phyloP scores from a whole-genome alignment of 169 alveolate genomes.

The Hepatocystis sp. region DNA sequence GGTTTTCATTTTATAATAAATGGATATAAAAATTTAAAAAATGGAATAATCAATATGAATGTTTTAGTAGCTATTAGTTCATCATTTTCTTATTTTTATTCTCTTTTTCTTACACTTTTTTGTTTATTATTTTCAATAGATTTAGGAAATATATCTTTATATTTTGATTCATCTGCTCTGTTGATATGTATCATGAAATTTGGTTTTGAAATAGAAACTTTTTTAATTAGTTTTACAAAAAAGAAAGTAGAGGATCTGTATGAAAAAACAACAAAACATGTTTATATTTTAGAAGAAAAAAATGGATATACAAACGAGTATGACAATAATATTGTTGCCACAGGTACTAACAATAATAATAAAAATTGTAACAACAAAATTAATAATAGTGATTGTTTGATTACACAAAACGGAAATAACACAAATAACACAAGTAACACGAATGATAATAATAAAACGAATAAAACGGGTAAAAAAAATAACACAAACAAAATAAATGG shows the following conservation, averaged over 20 bases:
- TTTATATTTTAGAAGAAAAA: constrained; percentile 36
- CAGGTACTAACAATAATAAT: neutral
- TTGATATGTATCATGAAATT: constrained; percentile 57
- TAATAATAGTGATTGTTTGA: too few relatives aligned
- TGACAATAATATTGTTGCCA: neutral
- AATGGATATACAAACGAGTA: neutral
- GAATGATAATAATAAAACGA: too few relatives aligned
- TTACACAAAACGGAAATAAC: too few relatives aligned
- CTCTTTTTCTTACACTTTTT: constrained; percentile 35
- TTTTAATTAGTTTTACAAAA: constrained; percentile 45
- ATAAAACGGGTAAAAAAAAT: too few relatives aligned
- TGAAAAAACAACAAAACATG: constrained; percentile 62
- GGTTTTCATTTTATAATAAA: constrained; percentile 43
- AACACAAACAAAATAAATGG: too few relatives aligned
- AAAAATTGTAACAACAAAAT: neutral
- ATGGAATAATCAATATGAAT: constrained; percentile 59
- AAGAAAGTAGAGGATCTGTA: constrained; percentile 59
- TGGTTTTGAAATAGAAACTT: constrained; percentile 61
- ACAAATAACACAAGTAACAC: too few relatives aligned
- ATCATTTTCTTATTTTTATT: constrained; percentile 64
- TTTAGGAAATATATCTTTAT: constrained; percentile 37
- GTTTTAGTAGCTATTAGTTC: constrained; percentile 64
- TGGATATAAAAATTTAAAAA: constrained; percentile 69
- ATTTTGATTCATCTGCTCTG: constrained; percentile 68
- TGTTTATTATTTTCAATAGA: constrained; percentile 45